Percentiles rank a stretch among this genome's conserved stretches.
These are phyloP conservation scores for Alopecurus myosuroides DNA, from an alignment of 176 grass and related monocot species.

Conservation along the genomic window DNA sequence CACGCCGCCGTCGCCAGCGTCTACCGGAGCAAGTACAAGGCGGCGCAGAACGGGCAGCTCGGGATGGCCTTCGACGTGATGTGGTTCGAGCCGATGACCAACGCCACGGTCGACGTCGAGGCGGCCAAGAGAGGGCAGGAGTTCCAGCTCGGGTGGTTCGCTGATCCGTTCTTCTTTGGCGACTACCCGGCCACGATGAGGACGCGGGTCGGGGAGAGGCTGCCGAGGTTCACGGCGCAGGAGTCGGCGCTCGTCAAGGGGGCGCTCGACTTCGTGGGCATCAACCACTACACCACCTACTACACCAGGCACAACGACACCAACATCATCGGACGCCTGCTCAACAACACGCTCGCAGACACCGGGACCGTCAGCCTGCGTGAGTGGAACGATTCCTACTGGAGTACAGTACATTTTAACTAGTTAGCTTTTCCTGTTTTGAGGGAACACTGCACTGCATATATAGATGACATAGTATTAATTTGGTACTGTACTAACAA, in stretches of 20 bases:
- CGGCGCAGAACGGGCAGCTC: constrained; percentile 51
- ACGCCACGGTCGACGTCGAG: constrained; percentile 43
- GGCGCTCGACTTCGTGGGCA: constrained; percentile 85
- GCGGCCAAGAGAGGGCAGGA: constrained; percentile 80
- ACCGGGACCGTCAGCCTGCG: constrained; percentile 76
- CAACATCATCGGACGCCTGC: constrained; percentile 38
- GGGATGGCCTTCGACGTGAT: constrained; percentile 96
- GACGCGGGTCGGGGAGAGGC: constrained; percentile 46
- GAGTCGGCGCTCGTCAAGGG: constrained; percentile 76
- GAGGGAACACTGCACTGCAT: too few species aligned
- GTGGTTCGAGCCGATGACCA: constrained; percentile 73
- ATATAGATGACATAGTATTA: too few species aligned
- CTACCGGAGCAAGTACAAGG: constrained; percentile 66
- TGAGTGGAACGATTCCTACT: too few species aligned
- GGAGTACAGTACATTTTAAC: too few species aligned
- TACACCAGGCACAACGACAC: constrained; percentile 62
- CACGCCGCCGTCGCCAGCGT: constrained; percentile 55
- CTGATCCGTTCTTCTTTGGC: constrained; percentile 91
- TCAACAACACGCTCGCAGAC: constrained; percentile 66
- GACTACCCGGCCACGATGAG: constrained; percentile 88
- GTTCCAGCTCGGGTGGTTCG: constrained; percentile 96
- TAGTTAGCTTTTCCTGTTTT: too few species aligned
- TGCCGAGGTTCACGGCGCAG: constrained; percentile 62
- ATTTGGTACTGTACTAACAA: background rate
- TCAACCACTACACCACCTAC: constrained; percentile 97